Evolutionary conservation across 768 basidiomycete genomes (phyloP), one percentile per base, ranked within the genome.

Genomic region (Kwoniella dejecticola): DNA sequence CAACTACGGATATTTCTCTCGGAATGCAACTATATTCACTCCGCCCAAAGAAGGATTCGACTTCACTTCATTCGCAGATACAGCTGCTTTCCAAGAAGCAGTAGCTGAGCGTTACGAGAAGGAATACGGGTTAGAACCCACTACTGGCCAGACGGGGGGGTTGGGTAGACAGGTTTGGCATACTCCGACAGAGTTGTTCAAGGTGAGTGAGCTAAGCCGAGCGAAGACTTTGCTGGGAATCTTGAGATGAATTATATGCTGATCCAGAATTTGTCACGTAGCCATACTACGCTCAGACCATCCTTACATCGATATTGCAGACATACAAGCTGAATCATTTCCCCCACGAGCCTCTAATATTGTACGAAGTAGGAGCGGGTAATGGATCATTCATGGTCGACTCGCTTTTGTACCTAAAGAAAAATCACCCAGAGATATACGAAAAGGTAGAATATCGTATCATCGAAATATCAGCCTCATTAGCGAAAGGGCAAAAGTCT

Each of bases 281-380:
- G 95, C 96, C 95, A 11, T 90, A 88, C 84, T 99, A 95, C 73
- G 95, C 92, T 24, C 88, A 87, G 75, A 89, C 93, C 41, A 86
- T 98, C 52, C 91, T 89, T 10, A 86, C 87, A 58, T 95, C 91
- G 72, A 84, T 98, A 30, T 87, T 91, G 21, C 87, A 89, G 0
- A 89, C 94, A 69, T 97, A 99, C 79, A 85, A 96, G 72, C 84
- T 93, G 64, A 92, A 93, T 75, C 89, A 92, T 76, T 98, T 91
- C 78, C 95, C 95, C 0, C 95, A 97, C 75, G 89, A 96, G 79
- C 93, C 96, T 77, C 87, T 98, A 67, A 85, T 90, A 64, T 87
- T 99, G 53, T 98, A 97, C 82, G 96, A 99, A 79, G 89, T 99
- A 69, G 96, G 96, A 33, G 96, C 93, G 1, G 96, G 96, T 41